A percentile compares a stretch with the other conserved stretches of the same genome.
These are phyloP conservation scores for Cordyceps tenuipes DNA, from an alignment of 2,329 filamentous ascomycete genomes.

Conservation along the genomic window DNA sequence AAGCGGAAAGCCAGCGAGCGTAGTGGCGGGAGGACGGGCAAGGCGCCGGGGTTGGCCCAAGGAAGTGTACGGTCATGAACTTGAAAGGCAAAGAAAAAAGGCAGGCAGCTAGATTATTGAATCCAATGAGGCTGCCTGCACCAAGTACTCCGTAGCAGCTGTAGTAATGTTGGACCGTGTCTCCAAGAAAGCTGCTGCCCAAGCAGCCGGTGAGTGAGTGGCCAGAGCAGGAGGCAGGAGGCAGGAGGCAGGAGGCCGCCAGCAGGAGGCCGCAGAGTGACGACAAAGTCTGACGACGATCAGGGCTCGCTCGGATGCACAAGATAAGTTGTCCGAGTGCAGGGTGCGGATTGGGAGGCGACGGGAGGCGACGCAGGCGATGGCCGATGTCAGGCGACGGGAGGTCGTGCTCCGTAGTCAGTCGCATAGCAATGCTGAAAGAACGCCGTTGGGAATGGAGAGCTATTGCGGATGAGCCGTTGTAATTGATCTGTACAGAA, in stretches of 20 bases:
- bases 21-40: constrained; percentile 3
- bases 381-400: neutral
- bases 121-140: neutral
- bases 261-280: neutral
- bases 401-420: neutral
- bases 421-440: neutral
- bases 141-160: neutral
- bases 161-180: neutral
- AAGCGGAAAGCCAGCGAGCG: neutral
- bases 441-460: neutral
- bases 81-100: neutral
- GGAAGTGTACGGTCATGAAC: neutral
- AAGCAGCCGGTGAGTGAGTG: neutral
- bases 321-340: neutral
- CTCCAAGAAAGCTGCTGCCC: neutral
- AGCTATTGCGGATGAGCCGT: neutral
- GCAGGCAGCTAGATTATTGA: neutral
- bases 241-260: no score
- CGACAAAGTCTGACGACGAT: neutral
- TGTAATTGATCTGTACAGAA: neutral
- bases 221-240: neutral
- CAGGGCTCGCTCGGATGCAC: neutral
- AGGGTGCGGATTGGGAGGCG: neutral
- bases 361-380: no score
- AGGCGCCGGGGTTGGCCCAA: neutral